Evolutionary conservation across 768 basidiomycete genomes (phyloP).

Genomic region (Collybiopsis luxurians): DNA sequence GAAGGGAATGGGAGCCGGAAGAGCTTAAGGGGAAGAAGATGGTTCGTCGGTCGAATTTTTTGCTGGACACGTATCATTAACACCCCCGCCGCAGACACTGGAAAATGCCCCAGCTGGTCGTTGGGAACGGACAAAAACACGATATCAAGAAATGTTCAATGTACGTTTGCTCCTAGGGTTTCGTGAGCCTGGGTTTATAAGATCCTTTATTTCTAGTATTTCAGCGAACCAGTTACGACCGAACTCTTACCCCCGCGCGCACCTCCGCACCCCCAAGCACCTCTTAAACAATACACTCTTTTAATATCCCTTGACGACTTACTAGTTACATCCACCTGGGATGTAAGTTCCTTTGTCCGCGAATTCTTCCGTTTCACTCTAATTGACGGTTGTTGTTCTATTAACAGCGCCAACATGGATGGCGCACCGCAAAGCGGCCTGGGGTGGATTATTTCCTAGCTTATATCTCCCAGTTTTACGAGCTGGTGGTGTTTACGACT

Average conservation of each 20-base stretch:
- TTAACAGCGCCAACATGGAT: constrained; percentile 89
- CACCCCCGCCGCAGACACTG: constrained; percentile 48
- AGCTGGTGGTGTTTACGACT: constrained; percentile 93
- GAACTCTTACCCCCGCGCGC: constrained; percentile 77
- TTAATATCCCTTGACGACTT: constrained; percentile 91
- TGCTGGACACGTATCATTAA: constrained; percentile 6
- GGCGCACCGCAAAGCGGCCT: constrained; percentile 96
- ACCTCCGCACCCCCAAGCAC: constrained; percentile 66
- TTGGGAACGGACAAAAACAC: constrained; percentile 60
- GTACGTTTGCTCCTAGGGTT: constrained; percentile 36
- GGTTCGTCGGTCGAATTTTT: too few relatives aligned
- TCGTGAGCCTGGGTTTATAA: background rate
- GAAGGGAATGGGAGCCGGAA: constrained; percentile 74
- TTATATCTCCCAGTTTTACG: constrained; percentile 97
- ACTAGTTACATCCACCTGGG: constrained; percentile 90
- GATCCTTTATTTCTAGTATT: constrained; percentile 52
- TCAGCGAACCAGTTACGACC: constrained; percentile 91
- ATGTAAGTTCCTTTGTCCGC: constrained; percentile 58
- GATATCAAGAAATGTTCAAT: constrained; percentile 66
- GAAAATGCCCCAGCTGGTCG: constrained; percentile 61
- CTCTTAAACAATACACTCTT: constrained; percentile 90
- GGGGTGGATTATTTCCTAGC: constrained; percentile 98
- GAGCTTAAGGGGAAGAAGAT: constrained; percentile 64
- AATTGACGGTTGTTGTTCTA: background rate
- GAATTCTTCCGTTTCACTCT: background rate